phyloP scores from a whole-genome alignment of 768 basidiomycete genomes.

The Ramaria rubella region DNA sequence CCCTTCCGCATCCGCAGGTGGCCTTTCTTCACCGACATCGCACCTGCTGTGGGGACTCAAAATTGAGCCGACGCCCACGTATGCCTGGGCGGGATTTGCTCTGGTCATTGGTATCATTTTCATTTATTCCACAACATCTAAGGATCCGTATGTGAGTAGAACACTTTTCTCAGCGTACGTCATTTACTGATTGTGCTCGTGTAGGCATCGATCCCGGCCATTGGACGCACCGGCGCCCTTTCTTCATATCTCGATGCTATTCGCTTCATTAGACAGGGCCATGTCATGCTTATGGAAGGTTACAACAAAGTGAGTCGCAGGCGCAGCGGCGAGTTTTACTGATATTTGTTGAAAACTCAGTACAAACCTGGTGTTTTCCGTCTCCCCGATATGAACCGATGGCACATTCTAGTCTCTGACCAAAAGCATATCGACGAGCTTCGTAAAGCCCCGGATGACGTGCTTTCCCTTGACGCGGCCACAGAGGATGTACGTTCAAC shows the following conservation, averaged over 20 bases:
- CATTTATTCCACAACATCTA: too few relatives aligned
- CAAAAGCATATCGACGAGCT: conserved; percentile 25
- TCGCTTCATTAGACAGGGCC: conserved; percentile 14
- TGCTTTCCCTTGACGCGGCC: conserved; percentile 8
- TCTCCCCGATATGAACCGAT: conserved; percentile 35
- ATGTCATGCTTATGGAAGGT: conserved; percentile 26
- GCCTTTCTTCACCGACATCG: too few relatives aligned
- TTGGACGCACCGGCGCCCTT: neutral
- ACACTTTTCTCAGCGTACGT: too few relatives aligned
- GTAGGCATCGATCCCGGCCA: neutral
- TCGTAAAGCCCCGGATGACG: conserved; percentile 12
- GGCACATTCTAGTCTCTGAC: conserved; percentile 34
- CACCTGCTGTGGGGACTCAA: too few relatives aligned
- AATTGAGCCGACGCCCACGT: too few relatives aligned
- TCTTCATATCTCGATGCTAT: conserved; percentile 15
- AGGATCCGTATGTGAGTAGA: too few relatives aligned
- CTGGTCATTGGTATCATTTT: neutral
- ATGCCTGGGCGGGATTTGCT: neutral
- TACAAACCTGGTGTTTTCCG: conserved; percentile 31
- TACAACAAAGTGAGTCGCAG: conserved; percentile 22
- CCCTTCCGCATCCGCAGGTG: too few relatives aligned
- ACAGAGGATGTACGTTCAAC: conserved; percentile 3
- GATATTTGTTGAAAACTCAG: neutral
- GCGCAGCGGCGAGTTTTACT: neutral
- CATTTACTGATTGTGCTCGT: too few relatives aligned